phyloP scores from a whole-genome alignment of 306 rosid species.

The Sechiopsis laciniata region DNA sequence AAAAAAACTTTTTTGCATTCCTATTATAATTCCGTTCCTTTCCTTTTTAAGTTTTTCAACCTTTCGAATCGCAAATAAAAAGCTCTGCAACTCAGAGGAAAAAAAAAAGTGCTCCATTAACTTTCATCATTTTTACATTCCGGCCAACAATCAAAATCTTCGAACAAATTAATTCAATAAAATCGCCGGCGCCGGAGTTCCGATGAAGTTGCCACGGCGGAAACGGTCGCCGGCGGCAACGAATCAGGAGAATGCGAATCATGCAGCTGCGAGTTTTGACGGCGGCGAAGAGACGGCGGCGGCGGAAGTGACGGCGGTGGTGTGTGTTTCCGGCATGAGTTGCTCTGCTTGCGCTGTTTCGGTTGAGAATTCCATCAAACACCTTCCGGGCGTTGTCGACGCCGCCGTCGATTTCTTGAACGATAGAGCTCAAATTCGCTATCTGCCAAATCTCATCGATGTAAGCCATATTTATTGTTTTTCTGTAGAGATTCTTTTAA shows the following conservation, averaged over 20 bases:
- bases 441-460: slow-evolving; percentile 42
- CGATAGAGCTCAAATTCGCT: slow-evolving; percentile 56
- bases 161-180: neutral
- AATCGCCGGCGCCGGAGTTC: neutral
- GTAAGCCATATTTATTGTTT: slow-evolving; percentile 32
- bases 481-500: no score
- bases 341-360: slow-evolving; percentile 78
- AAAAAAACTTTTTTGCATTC: neutral
- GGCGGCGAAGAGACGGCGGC: slow-evolving; percentile 29
- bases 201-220: slow-evolving; percentile 6
- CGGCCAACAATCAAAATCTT: neutral
- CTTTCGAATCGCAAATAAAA: neutral
- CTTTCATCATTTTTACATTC: slow-evolving; percentile 1
- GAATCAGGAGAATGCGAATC: neutral
- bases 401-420: slow-evolving; percentile 66
- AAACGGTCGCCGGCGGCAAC: neutral
- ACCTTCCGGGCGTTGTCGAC: slow-evolving; percentile 63
- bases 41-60: neutral
- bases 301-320: slow-evolving; percentile 33
- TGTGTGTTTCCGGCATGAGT: slow-evolving; percentile 61
- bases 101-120: slow-evolving; percentile 1
- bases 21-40: neutral
- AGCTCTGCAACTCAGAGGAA: neutral
- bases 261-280: neutral
- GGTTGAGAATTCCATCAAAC: slow-evolving; percentile 63